Base-by-base conservation (phyloP, 441 rosid species). In the Kokia cookei region DNA sequence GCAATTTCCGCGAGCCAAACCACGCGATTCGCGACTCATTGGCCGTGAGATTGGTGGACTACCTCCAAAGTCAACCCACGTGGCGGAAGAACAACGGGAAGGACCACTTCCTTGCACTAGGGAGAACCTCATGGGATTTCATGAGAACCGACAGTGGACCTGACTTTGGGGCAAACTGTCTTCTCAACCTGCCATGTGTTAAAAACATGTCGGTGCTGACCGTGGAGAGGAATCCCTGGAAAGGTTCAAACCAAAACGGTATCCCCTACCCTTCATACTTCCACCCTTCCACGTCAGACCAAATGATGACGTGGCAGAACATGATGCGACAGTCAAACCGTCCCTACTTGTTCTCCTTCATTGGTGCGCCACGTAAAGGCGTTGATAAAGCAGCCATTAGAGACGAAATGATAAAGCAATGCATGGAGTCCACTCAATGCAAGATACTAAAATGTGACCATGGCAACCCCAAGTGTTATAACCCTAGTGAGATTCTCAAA, bases 111-210 rank as follows among this genome's bases (percentile, higher is more conserved):
- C 27, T 88, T 17, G 88, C 75, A 2, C 80, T 88, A 17, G 92
- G 90, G 65, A 78, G 92, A 74, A 88, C 88, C 37, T 82, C 88
- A 48, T 86, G 92, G 90, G 92, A 86, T 76, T 88, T 88, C 77
- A 79, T 84, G 86, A 81, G 90, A 61, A 29, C 72, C 17, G 43
- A 76, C 6, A 17, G 59, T 64, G 85, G 78, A 64, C 61, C 72
- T 7, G 87, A 86, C 65, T 86, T 81, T 2, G 92, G 92, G 4
- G 87, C 91, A 0, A 86, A 85, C 78, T 17, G 53, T 13, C 84
- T 88, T 45, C 83, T 88, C 0, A 83, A 80, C 32, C 62, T 83
- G 76, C 85, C 87, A 37, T 59, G 75, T 63, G 77, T 85, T 8
- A 69, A 68, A 59, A 84, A 84, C 77, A 82, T 88, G 90, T 82